phyloP scores from a whole-genome alignment of 768 basidiomycete genomes.

The Termitomyces sp. region DNA sequence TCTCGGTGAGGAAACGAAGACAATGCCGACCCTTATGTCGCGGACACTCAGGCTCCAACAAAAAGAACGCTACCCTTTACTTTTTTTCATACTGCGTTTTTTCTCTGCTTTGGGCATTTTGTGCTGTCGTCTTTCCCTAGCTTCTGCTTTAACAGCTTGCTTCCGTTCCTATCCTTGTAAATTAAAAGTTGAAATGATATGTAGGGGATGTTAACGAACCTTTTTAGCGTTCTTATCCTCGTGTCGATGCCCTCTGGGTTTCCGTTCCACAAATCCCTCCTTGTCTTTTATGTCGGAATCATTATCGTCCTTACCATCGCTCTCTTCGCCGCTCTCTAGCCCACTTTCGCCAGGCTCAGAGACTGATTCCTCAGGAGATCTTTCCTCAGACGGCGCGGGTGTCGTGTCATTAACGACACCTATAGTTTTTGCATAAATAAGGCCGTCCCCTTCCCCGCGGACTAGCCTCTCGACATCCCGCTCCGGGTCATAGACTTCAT shows the following conservation, averaged over 20 bases:
- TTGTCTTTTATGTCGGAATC: slow-evolving; percentile 33
- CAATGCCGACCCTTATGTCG: neutral
- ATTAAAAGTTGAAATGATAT: neutral
- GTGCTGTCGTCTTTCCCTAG: slow-evolving; percentile 81
- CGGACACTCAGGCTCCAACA: neutral
- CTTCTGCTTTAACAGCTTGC: slow-evolving; percentile 82
- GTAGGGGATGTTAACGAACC: slow-evolving; percentile 37
- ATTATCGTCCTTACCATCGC: slow-evolving; percentile 29
- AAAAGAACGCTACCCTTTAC: slow-evolving; percentile 20
- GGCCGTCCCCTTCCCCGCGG: slow-evolving; percentile 62
- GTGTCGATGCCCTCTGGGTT: slow-evolving; percentile 82
- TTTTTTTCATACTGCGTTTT: slow-evolving; percentile 76
- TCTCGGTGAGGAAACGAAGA: neutral
- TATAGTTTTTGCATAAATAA: slow-evolving; percentile 89
- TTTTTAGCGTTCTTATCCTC: slow-evolving; percentile 92
- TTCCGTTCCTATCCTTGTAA: slow-evolving; percentile 72
- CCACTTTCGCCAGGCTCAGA: slow-evolving; percentile 20
- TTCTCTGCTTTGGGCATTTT: slow-evolving; percentile 98
- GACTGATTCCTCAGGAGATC: neutral
- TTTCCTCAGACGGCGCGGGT: slow-evolving; percentile 5
- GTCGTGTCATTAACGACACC: slow-evolving; percentile 42
- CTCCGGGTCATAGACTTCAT: slow-evolving; percentile 94
- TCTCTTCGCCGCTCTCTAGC: slow-evolving; percentile 23
- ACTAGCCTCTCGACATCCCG: slow-evolving; percentile 78
- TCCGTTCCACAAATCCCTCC: slow-evolving; percentile 47